Evolutionary conservation across 1,284 basidiomycete genomes (phyloP).

Genomic region (Cryptococcus jaspeensis): DNA sequence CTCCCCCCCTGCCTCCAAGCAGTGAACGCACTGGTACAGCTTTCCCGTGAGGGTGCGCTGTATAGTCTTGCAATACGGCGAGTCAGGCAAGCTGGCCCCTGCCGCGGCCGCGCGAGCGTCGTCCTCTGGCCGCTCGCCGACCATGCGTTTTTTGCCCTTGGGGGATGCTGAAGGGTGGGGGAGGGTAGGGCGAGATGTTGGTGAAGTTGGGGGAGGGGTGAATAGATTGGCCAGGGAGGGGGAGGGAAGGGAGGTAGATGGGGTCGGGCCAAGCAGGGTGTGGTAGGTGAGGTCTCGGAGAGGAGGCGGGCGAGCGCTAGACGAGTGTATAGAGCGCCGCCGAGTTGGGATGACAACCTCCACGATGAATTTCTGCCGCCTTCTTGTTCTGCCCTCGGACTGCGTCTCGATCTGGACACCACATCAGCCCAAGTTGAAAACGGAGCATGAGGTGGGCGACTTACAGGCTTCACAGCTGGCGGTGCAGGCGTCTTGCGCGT

Average conservation of each 20-base stretch:
- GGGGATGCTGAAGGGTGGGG: neutral
- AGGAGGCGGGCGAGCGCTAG: neutral
- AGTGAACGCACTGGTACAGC: constrained; percentile 12
- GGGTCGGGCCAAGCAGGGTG: neutral
- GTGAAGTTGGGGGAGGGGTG: constrained; percentile 7
- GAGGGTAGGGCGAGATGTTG: neutral
- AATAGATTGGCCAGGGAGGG: constrained; percentile 9
- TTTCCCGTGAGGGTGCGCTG: constrained; percentile 10
- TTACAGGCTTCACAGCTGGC: neutral
- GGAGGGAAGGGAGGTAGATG: constrained; percentile 1
- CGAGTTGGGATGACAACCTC: constrained; percentile 15
- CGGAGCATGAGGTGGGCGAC: neutral
- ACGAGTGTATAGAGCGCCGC: neutral
- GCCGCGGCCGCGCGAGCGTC: neutral
- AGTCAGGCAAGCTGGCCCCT: neutral
- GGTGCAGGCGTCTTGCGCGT: neutral
- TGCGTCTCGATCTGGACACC: neutral
- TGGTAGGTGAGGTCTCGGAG: constrained; percentile 4
- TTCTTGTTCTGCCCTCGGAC: too few relatives aligned
- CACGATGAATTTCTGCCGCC: neutral
- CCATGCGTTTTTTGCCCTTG: constrained; percentile 28
- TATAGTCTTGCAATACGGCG: constrained; percentile 15
- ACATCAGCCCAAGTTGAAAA: neutral
- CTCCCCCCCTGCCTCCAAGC: constrained; percentile 15
- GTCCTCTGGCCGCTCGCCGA: constrained; percentile 15